Base-by-base conservation (phyloP, 495 filamentous ascomycete genomes). In the Penicillium cinerascens region DNA sequence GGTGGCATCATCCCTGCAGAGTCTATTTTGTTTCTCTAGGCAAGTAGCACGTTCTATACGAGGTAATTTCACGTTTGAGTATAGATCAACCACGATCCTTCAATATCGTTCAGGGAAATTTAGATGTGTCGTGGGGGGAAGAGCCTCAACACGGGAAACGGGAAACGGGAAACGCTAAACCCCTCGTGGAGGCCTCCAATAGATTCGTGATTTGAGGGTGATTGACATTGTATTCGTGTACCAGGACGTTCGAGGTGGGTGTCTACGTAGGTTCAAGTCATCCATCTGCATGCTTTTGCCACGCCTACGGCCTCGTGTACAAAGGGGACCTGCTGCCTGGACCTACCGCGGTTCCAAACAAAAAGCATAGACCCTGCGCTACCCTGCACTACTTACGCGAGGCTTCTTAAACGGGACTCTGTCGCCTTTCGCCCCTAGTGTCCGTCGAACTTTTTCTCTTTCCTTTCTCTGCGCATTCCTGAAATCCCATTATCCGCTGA, bases 1-100 rank as follows among this genome's bases (percentile, higher is more conserved):
- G 47, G n/a, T 40, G 26, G 36, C 47, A 36, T 49, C 47, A 42
- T 39, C 37, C 18, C 37, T 16, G n/a, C n/a, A n/a, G n/a, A n/a
- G 36, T 39, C 10, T 5, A 39, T 33, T 33, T 13, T 13, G 1
- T 11, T 13, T 33, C 13, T 33, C 10, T 13, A 10, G 10, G 29
- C 8, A 33, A 3, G 11, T 23, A 2, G 22, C 11, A 13, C 29
- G 11, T 15, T 33, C 9, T 13, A 13, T 13, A 33, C 29, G 13
- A 3, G 22, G 10, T 1, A 0, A 33, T 8, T 33, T 33, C 29
- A 33, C 10, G 13, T 7, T 1, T 29, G 1, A 9, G 6, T 33
- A 33, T 33, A 13, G 2, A 33, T 33, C 29, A 33, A 33, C 13
- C 29, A 33, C 10, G 13, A 8, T 33, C 2, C 26, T 10, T n/a